Base-by-base conservation (phyloP, 306 rosid species). In the Citrullus colocynthis region DNA sequence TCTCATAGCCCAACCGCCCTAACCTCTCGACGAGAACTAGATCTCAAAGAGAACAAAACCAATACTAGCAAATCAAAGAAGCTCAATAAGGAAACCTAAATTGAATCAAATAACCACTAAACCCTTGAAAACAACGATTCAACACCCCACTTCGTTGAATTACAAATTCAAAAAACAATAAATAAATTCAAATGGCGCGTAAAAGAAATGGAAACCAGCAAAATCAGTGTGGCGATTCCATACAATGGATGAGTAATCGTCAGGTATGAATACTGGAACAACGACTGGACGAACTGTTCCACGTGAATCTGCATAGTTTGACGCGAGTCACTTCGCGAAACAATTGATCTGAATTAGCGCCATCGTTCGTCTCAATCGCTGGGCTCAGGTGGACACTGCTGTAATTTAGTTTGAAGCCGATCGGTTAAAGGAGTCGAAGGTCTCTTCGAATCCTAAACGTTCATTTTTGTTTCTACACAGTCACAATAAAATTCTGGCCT, bases 1-100 rank as follows among this genome's bases (percentile, higher is more conserved):
- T 58, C 70, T 82, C 90, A 86, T 80, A 83, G 85, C 82, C 87
- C 73, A 82, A 85, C 45, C 44, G 58, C 74, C 71, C 58, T 48
- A 65, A 78, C 79, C 78, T 42, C 80, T 36, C 80, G 76, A 79
- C 82, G 24, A 49, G 44, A 72, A 72, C 32, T 49, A 72, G 59
- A 49, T 72, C 76, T 49, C 18, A 72, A 48, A 72, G 41, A 72
- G 2, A 72, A 49, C 16, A 49, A 48, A 49, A 48, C 0, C 0
- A 70, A 70, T 21, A 16, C 57, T 15, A 4, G 4, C 28, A 28
- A 70, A 44, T 72, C 58, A 71, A 24, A 24, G 7, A 24, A 70
- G 57, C n/a, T 45, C 39, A 24, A 70, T 11, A 48, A 71, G 16
- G 59, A 30, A 1, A 72, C 24, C 58, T 49, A 51, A 72, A 28